Conservation (phyloP, 2,329 filamentous ascomycete genomes). For the Trichoderma polysporum region DNA sequence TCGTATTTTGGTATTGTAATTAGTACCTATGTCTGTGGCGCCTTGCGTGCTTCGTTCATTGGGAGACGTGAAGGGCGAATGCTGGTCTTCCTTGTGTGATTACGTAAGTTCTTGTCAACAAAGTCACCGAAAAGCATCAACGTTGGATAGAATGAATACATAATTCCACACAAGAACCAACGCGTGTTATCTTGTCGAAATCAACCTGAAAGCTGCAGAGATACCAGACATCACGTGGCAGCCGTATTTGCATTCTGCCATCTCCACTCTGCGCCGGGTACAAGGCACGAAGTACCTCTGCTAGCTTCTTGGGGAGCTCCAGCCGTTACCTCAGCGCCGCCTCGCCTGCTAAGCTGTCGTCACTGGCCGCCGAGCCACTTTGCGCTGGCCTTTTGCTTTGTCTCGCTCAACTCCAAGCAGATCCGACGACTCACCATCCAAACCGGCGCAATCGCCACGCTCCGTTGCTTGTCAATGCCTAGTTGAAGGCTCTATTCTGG, state of each 20-base stretch:
- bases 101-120: too few relatives aligned
- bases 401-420: neutral
- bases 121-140: too few relatives aligned
- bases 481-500: slow-evolving; percentile 25
- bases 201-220: neutral
- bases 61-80: too few relatives aligned
- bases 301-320: slow-evolving; percentile 7
- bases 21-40: neutral
- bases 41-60: too few relatives aligned
- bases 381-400: slow-evolving; percentile 15
- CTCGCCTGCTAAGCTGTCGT: slow-evolving; percentile 12
- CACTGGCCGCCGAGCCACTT: slow-evolving; percentile 18
- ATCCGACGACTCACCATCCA: neutral
- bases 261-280: neutral
- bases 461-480: slow-evolving; percentile 27
- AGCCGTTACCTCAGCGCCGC: slow-evolving; percentile 16
- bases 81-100: neutral
- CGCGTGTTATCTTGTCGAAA: neutral
- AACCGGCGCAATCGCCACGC: slow-evolving; percentile 23
- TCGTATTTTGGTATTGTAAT: neutral
- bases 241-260: neutral
- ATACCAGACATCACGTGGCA: neutral
- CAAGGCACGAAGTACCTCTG: neutral
- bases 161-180: neutral
- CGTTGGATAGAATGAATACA: neutral